Percentiles rank a stretch among this genome's conserved stretches.
Conservation (phyloP, 805 yeast species). For the Kluyveromyces starmeri region DNA sequence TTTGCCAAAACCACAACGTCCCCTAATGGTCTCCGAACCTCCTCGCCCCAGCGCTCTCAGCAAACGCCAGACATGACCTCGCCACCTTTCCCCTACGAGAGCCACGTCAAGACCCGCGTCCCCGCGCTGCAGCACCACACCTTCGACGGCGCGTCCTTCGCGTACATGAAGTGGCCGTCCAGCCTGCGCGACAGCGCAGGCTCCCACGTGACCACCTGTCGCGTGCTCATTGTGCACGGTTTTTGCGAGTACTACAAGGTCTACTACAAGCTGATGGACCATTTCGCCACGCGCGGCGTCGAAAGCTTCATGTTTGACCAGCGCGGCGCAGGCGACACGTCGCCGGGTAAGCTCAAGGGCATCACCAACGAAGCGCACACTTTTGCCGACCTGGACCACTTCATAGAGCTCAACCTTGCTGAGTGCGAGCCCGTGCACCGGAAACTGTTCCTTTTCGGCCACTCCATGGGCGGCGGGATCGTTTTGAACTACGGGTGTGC, state of each 20-base stretch:
- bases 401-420: slow-evolving; percentile 25
- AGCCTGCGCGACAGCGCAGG: slow-evolving; percentile 1
- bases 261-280: slow-evolving; percentile 47
- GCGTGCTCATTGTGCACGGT: slow-evolving; percentile 60
- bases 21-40: too few relatives aligned
- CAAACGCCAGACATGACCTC: slow-evolving; percentile 4
- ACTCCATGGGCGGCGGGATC: slow-evolving; percentile 80
- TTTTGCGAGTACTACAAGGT: slow-evolving; percentile 50
- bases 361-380: slow-evolving; percentile 46
- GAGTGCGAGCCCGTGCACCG: slow-evolving; percentile 18
- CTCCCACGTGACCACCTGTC: slow-evolving; percentile 34
- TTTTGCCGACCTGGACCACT: slow-evolving; percentile 51
- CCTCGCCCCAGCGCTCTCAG: too few relatives aligned
- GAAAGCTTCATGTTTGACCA: slow-evolving; percentile 66
- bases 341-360: slow-evolving; percentile 46
- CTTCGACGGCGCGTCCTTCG: slow-evolving; percentile 25
- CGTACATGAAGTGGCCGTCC: slow-evolving; percentile 23
- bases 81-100: slow-evolving; percentile 20
- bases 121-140: slow-evolving; percentile 19
- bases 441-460: slow-evolving; percentile 48
- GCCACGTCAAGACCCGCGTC: slow-evolving; percentile 13
- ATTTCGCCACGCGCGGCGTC: slow-evolving; percentile 43
- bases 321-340: slow-evolving; percentile 66
- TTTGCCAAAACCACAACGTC: slow-evolving; percentile 22
- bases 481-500: slow-evolving; percentile 49